Conservation (phyloP, 139 green algal species). For the Chlamydomonas eustigma region DNA sequence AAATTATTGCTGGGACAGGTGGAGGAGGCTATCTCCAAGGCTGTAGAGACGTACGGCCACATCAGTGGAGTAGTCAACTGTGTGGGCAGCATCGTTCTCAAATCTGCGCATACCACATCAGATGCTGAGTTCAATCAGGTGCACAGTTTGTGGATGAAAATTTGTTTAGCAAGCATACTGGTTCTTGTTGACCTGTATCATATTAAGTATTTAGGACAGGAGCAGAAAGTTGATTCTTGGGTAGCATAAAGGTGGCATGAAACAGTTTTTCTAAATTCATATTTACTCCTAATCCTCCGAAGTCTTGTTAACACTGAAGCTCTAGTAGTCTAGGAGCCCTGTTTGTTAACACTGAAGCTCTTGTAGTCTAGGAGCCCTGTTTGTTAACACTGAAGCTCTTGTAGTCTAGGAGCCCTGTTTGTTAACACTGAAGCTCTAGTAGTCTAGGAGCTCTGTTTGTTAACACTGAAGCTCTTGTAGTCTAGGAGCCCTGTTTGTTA, state of each 20-base stretch:
- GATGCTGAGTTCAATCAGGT: slow-evolving; percentile 54
- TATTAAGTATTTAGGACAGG: no score
- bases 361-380: background rate
- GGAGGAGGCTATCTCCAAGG: slow-evolving; percentile 35
- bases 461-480: background rate
- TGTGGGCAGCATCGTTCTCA: slow-evolving; percentile 69
- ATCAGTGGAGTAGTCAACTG: slow-evolving; percentile 76
- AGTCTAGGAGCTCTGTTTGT: background rate
- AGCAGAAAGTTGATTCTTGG: no score
- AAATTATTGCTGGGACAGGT: slow-evolving; percentile 37
- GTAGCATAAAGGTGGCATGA: no score
- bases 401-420: background rate
- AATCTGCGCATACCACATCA: slow-evolving; percentile 64
- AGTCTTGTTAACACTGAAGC: no score
- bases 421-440: background rate
- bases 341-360: background rate
- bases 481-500: no score
- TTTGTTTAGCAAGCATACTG: no score
- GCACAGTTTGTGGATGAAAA: no score
- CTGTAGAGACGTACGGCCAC: slow-evolving; percentile 33
- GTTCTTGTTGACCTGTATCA: no score
- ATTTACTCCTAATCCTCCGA: no score
- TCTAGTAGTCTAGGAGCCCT: background rate
- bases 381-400: background rate
- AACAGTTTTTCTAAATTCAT: no score